A percentile compares a stretch with the other conserved stretches of the same genome.
Evolutionary conservation across 495 filamentous ascomycete species (phyloP).

Genomic region (Rostrohypoxylon terebratum): DNA sequence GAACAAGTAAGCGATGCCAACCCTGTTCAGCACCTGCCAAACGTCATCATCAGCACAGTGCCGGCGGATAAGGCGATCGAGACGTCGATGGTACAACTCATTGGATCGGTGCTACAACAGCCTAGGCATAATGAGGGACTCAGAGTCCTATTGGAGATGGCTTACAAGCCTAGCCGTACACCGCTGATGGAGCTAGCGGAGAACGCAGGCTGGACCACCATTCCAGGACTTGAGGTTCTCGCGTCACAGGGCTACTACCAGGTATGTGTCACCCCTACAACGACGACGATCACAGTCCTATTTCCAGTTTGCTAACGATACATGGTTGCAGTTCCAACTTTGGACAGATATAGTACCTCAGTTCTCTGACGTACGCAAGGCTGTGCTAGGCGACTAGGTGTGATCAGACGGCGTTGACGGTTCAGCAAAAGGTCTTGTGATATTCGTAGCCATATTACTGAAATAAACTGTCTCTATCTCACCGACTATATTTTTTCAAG

Average conservation of each 20-base stretch:
- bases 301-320: slow-evolving; percentile 26
- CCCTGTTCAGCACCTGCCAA: slow-evolving; percentile 67
- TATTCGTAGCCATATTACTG: slow-evolving; percentile 7
- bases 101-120: slow-evolving; percentile 72
- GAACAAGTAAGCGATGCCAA: slow-evolving; percentile 64
- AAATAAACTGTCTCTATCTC: not conserved
- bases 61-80: slow-evolving; percentile 92
- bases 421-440: not conserved
- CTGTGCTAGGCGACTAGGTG: slow-evolving; percentile 56
- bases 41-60: slow-evolving; percentile 87
- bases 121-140: slow-evolving; percentile 55
- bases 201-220: slow-evolving; percentile 84
- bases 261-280: slow-evolving; percentile 53
- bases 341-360: slow-evolving; percentile 83
- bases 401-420: not conserved
- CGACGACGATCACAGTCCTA: not conserved
- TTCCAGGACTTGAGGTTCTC: slow-evolving; percentile 90
- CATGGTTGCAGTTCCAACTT: slow-evolving; percentile 68
- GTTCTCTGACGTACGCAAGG: slow-evolving; percentile 70
- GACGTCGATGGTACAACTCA: slow-evolving; percentile 70
- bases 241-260: slow-evolving; percentile 87
- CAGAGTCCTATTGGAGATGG: slow-evolving; percentile 90
- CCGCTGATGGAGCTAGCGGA: slow-evolving; percentile 86
- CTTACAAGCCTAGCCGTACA: slow-evolving; percentile 89
- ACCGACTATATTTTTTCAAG: not conserved